Evolutionary conservation across 148 eudicot genomes (phyloP).

Genomic region (Chenopodium berlandieri): DNA sequence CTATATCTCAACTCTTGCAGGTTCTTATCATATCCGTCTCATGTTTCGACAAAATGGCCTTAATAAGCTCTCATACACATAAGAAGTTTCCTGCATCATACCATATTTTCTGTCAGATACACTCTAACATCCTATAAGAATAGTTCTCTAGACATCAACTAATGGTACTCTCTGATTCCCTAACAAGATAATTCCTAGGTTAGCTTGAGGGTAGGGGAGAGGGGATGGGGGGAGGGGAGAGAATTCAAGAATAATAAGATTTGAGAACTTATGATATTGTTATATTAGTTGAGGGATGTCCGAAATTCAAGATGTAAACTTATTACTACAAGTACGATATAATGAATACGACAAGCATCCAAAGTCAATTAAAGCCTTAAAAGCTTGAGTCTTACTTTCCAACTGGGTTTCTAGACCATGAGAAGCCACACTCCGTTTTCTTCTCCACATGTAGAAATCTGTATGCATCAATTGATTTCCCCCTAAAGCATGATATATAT

Average conservation of each 20-base stretch:
- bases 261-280: no score
- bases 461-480: constrained; percentile 83
- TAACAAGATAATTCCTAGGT: no score
- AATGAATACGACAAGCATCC: background rate
- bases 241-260: no score
- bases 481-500: constrained; percentile 40
- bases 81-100: constrained; percentile 58
- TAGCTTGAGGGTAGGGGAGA: no score
- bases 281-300: no score
- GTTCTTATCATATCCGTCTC: constrained; percentile 57
- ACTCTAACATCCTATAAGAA: no score
- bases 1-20: no score
- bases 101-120: background rate
- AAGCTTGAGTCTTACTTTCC: constrained; percentile 61
- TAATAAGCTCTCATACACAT: constrained; percentile 57
- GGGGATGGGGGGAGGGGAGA: no score
- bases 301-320: no score
- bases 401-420: constrained; percentile 95
- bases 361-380: background rate
- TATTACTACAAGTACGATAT: background rate
- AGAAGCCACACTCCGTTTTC: constrained; percentile 89
- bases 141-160: no score
- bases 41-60: constrained; percentile 59
- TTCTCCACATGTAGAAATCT: constrained; percentile 75
- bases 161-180: no score